Conservation (phyloP, 306 rosid genomes). For the Cicer chorassanicum region DNA sequence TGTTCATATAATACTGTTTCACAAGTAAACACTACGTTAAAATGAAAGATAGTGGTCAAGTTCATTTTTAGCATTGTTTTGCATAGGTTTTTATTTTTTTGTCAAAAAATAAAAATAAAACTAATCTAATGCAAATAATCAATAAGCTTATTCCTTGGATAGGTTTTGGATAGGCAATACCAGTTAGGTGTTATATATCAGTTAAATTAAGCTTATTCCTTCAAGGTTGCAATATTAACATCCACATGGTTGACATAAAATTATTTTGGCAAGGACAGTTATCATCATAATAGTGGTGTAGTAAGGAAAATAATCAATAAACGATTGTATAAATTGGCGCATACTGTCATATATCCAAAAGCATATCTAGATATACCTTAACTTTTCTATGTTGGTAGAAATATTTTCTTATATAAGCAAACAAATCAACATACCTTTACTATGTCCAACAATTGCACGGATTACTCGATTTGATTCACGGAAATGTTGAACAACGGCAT, state of each 20-base stretch:
- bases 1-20: neutral
- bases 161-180: neutral
- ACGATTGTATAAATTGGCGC: conserved; percentile 11
- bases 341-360: conserved; percentile 11
- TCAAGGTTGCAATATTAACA: conserved; percentile 22
- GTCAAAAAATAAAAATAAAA: too few species aligned
- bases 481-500: conserved; percentile 62
- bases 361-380: conserved; percentile 14
- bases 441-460: conserved; percentile 72
- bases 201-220: neutral
- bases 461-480: conserved; percentile 51
- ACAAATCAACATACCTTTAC: conserved; percentile 63
- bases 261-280: conserved; percentile 21
- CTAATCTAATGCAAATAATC: conserved; percentile 10
- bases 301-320: neutral
- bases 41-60: neutral
- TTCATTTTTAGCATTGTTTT: conserved; percentile 20
- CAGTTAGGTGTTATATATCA: neutral
- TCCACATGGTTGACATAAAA: conserved; percentile 30
- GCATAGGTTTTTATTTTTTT: too few species aligned
- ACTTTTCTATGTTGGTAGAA: neutral
- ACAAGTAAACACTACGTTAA: neutral
- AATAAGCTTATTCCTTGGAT: too few species aligned
- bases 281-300: neutral
- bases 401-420: neutral